Evolutionary conservation across 1,139 yeast genomes (phyloP), one percentile per base, ranked within the genome.

Genomic region (Nakaseomyces glabratus): DNA sequence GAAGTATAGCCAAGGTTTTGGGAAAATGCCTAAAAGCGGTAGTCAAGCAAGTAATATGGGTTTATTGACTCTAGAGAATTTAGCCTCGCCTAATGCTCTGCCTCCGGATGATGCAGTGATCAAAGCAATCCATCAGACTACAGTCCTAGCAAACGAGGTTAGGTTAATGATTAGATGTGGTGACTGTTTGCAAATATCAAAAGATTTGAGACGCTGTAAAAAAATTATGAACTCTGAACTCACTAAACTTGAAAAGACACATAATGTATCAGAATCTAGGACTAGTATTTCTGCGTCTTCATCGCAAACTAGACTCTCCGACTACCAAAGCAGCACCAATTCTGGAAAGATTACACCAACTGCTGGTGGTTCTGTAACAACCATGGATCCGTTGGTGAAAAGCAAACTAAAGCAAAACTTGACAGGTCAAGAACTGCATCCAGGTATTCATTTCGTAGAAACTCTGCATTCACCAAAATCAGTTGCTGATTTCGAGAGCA

Each of bases 151-250:
- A 0, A 71, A 75, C 40, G 88, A 80, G 48, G 63, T 76, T 60
- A 74, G 78, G 45, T 55, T 80, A 40, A 66, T 79, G 68, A 55
- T 78, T 31, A 63, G 86, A 39, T 71, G 81, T 2, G 60, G 69
- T 40, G 77, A 77, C 49, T 77, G 72, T n/a, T 57, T 73, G 33
- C 75, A 72, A 37, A 68, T 77, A 69, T 65, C 74, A 5, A 60
- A 60, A 28, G 59, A 64, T 8, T 58, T 74, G 36, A 57, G 53
- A 9, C 50, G 57, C 24, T 64, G 68, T 31, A 63, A 60, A 37
- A 45, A 43, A 25, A 43, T 36, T 20, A 31, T 53, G 11, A 32
- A 38, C 4, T 32, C 39, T 6, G 57, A 51, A n/a, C 39, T 52
- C 3, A 29, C 38, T 2, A 32, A 24, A 19, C 34, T 47, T 20